phyloP scores from a whole-genome alignment of 495 filamentous ascomycete species.

The Xylaria scruposa region DNA sequence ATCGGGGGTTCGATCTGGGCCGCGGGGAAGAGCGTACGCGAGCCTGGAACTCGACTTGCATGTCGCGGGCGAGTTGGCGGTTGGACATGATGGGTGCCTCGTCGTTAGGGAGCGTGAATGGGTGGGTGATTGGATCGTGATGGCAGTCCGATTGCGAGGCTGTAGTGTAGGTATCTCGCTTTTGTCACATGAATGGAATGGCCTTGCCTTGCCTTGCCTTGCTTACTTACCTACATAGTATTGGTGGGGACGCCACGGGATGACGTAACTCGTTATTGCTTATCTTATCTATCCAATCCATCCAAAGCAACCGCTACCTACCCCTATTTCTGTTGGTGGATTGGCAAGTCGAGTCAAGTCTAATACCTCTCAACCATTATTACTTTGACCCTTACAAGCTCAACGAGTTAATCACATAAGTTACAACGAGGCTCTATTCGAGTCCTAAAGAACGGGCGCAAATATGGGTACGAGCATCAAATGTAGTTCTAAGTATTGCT shows the following conservation, averaged over 20 bases:
- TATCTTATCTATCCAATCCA: slow-evolving; percentile 2
- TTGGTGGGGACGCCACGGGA: slow-evolving; percentile 7
- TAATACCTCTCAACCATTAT: not conserved
- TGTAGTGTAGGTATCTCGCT: not conserved
- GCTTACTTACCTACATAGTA: not conserved
- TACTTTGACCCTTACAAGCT: not conserved
- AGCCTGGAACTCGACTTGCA: slow-evolving; percentile 60
- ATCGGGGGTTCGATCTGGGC: not conserved
- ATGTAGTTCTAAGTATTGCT: not conserved
- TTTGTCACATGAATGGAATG: not conserved
- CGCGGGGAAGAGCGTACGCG: slow-evolving; percentile 42
- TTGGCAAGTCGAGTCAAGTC: not conserved
- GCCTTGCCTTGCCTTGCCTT: not conserved
- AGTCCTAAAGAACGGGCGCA: not conserved
- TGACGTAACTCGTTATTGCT: not conserved
- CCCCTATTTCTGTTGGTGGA: not conserved
- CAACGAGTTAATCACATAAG: not conserved
- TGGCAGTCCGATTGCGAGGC: not conserved
- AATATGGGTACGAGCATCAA: not conserved
- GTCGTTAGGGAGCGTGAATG: not conserved
- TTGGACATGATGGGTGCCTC: slow-evolving; percentile 52
- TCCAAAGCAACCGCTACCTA: no score
- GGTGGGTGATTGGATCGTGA: not conserved
- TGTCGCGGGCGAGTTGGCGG: slow-evolving; percentile 58
- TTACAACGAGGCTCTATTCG: not conserved